Conservation (phyloP, 2,329 filamentous ascomycete genomes). For the Paecilomyces formosus region DNA sequence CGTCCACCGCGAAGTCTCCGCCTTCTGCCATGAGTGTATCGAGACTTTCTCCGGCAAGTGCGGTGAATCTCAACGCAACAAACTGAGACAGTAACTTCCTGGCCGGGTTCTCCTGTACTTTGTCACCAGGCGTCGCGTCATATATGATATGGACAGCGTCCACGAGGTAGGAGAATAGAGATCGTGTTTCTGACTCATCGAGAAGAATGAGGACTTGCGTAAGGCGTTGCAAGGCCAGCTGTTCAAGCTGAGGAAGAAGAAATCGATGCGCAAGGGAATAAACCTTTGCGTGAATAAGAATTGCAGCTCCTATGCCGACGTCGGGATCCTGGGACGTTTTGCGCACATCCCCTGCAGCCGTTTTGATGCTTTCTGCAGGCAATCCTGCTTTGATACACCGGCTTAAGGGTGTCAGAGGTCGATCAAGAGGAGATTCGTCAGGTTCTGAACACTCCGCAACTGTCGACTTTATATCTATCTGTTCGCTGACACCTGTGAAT, state of each 20-base stretch:
- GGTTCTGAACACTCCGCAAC: neutral
- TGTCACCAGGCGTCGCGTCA: neutral
- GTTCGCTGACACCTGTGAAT: neutral
- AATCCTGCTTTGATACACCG: neutral
- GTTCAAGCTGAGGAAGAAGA: neutral
- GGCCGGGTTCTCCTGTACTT: neutral
- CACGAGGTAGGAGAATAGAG: neutral
- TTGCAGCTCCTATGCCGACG: neutral
- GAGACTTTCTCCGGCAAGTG: neutral
- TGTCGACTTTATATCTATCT: neutral
- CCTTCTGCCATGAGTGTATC: neutral
- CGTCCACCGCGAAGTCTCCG: neutral
- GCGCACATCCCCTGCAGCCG: neutral
- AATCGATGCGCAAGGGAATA: constrained; percentile 1
- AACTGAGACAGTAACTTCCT: neutral
- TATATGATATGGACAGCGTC: constrained; percentile 1
- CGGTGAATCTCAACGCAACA: neutral
- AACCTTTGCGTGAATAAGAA: constrained; percentile 1
- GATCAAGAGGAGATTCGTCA: neutral
- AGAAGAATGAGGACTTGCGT: neutral
- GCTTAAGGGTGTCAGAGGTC: constrained; percentile 2
- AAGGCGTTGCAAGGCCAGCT: constrained; percentile 1
- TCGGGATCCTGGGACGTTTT: neutral
- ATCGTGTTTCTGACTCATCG: neutral
- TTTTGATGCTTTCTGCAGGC: neutral